Evolutionary conservation across 2,329 filamentous ascomycete species (phyloP), one percentile per base, ranked within the genome.

Genomic region (Boeremia lycopersici): DNA sequence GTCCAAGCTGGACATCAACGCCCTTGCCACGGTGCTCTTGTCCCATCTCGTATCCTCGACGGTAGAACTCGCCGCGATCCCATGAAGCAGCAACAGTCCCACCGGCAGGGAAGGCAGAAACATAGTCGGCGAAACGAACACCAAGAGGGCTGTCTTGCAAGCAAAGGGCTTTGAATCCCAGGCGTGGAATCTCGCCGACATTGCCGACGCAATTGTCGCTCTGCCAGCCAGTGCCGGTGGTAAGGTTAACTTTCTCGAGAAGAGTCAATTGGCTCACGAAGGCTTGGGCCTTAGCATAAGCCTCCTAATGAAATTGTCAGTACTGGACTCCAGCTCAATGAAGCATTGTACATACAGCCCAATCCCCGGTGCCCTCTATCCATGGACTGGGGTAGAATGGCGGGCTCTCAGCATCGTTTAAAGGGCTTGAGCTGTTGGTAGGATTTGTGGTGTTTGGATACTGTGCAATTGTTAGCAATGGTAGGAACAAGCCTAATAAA

Each of bases 181-280:
- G 77, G 33, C 88, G 83, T 13, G 89, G 89, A 36, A 92, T 81
- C 6, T 88, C 79, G 35, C 90, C 90, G 29, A 70, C 74, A 64
- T 95, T 88, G 57, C 92, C 92, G 11, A 96, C 91, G 65, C 71
- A 74, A 19, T 68, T 63, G 45, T 73, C 69, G 38, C 70, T 69
- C 35, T 63, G 86, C 74, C 77, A 93, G 84, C 92, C 92, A 60
- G 89, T 85, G 74, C 93, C 93, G 0, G 93, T 97, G 2, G 93
- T 98, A 61, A 99, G 74, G 74, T 98, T 98, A 75, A 98, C 91
- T 79, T 96, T 97, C 75, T 97, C 93, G 10, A 86, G 71, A 31
- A 96, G 81, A 0, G 91, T 96, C 76, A 96, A 77, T 71, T 92
- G 86, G 9, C 88, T 89, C 40, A 97, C 91, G 67, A 96, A 93